These are phyloP conservation scores for Schoenoplectus triqueter DNA, from an alignment of 202 grass and related monocot genomes.

Conservation along the genomic window DNA sequence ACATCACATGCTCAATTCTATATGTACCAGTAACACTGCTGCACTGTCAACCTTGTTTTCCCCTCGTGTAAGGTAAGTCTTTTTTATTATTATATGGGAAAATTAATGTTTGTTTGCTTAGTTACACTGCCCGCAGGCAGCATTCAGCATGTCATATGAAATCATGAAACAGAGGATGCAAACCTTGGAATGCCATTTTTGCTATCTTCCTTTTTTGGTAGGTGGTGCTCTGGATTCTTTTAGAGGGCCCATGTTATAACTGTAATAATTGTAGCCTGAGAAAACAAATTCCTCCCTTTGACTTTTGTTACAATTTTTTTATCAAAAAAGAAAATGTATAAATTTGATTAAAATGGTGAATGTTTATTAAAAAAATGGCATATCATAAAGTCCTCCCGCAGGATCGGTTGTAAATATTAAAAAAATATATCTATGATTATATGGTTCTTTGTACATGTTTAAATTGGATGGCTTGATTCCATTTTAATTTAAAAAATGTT, in stretches of 20 bases:
- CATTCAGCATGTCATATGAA: background rate
- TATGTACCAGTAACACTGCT: background rate
- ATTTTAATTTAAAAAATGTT: too few relatives aligned
- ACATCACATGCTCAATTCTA: background rate
- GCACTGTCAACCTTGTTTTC: conserved; percentile 6
- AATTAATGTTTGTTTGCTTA: background rate
- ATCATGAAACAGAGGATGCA: background rate
- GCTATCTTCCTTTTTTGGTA: background rate
- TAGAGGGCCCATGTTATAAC: background rate
- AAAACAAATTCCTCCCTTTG: background rate
- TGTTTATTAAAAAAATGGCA: too few relatives aligned
- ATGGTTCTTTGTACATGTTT: too few relatives aligned
- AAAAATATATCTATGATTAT: too few relatives aligned
- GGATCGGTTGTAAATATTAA: too few relatives aligned
- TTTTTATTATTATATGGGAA: background rate
- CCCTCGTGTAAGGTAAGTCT: background rate
- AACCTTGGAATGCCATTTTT: background rate
- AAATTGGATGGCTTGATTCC: too few relatives aligned
- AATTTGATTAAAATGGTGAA: too few relatives aligned
- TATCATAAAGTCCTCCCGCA: too few relatives aligned
- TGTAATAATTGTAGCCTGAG: background rate
- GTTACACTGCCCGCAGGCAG: conserved; percentile 17
- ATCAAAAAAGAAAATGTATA: background rate
- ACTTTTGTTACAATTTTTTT: background rate
- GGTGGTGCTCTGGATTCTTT: too few relatives aligned